phyloP scores from a whole-genome alignment of 371 early-diverging fungal species.

The Mortierella sp. region DNA sequence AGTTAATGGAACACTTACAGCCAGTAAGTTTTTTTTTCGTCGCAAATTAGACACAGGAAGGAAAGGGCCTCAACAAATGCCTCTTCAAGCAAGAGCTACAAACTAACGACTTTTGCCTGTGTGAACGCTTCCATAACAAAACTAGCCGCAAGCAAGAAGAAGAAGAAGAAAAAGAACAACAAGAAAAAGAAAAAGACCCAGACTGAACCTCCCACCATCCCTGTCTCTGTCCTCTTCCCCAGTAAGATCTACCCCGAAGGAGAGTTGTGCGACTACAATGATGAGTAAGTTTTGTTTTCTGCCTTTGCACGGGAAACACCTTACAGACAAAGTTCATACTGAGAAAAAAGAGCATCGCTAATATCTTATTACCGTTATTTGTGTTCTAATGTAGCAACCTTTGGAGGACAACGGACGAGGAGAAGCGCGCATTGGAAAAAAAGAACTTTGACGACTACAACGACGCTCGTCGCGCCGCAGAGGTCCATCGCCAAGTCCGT shows the following conservation, averaged over 20 bases:
- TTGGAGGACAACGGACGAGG: slow-evolving; percentile 85
- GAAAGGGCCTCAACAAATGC: neutral
- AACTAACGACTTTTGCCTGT: neutral
- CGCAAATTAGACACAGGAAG: neutral
- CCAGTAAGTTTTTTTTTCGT: neutral
- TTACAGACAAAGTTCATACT: too few species aligned
- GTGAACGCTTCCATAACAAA: neutral
- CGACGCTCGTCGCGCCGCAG: slow-evolving; percentile 91
- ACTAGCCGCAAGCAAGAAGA: slow-evolving; percentile 59
- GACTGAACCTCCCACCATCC: slow-evolving; percentile 82
- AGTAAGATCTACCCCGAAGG: slow-evolving; percentile 78
- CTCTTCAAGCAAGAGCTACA: too few species aligned
- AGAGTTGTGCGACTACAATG: slow-evolving; percentile 78
- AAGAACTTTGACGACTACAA: slow-evolving; percentile 77
- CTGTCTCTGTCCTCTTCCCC: slow-evolving; percentile 79
- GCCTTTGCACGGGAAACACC: too few species aligned
- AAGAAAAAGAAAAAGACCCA: slow-evolving; percentile 71
- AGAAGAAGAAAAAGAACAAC: slow-evolving; percentile 79
- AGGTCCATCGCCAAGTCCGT: slow-evolving; percentile 95
- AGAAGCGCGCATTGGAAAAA: slow-evolving; percentile 81
- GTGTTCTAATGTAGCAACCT: slow-evolving; percentile 63
- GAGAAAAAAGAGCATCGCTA: too few species aligned
- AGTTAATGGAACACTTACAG: slow-evolving; percentile 3
- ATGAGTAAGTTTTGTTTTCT: slow-evolving; percentile 73
- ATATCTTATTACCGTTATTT: neutral